A percentile compares a stretch with the other conserved stretches of the same genome.
phyloP scores from a whole-genome alignment of 108 stramenopile species.

The Chaetoceros tenuissimus region DNA sequence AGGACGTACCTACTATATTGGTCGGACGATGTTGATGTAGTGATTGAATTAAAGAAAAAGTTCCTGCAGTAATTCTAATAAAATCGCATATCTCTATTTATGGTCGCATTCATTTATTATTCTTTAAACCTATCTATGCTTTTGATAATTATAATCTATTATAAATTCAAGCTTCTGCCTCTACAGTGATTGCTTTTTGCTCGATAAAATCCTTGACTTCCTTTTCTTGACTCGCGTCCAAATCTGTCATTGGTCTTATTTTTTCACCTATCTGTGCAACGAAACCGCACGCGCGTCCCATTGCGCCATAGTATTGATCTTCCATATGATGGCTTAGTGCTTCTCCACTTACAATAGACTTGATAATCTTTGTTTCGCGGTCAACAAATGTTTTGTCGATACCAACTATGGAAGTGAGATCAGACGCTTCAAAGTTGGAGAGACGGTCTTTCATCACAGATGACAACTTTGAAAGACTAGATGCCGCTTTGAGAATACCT shows the following conservation, averaged over 20 bases:
- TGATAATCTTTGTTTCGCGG: constrained; percentile 60
- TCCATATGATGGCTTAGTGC: constrained; percentile 77
- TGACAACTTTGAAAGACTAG: not conserved
- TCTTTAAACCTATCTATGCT: too few relatives aligned
- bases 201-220: not conserved
- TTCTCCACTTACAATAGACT: constrained; percentile 53
- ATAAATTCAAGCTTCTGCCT: too few relatives aligned
- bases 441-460: constrained; percentile 37
- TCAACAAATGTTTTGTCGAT: constrained; percentile 58
- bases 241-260: constrained; percentile 22
- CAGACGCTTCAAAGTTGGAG: constrained; percentile 32
- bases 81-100: too few relatives aligned
- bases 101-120: too few relatives aligned
- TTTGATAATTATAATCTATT: too few relatives aligned
- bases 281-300: constrained; percentile 69
- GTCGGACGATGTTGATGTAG: too few relatives aligned
- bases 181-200: too few relatives aligned
- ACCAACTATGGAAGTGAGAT: constrained; percentile 56
- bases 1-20: too few relatives aligned
- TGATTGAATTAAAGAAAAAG: too few relatives aligned
- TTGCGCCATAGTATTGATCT: constrained; percentile 60
- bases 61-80: too few relatives aligned
- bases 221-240: not conserved
- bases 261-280: constrained; percentile 52
- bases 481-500: not conserved